Evolutionary conservation across 768 basidiomycete genomes (phyloP), one percentile per base, ranked within the genome.

Genomic region (Boletus insuetus): DNA sequence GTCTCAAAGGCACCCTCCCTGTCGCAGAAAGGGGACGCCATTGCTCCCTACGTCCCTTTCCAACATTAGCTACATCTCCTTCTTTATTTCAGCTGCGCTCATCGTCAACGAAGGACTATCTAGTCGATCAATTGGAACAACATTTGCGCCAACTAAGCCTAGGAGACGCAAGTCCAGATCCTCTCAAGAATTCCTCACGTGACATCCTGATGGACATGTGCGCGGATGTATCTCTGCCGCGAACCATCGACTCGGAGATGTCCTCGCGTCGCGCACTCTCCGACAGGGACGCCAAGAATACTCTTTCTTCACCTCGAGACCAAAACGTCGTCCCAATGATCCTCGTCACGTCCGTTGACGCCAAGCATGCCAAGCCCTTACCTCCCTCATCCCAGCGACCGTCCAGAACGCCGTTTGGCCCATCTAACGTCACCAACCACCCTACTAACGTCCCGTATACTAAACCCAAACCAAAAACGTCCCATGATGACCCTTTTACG

Each of bases 341-440:
- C 45, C 35, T 68, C 17, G 42, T 68, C 52, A 69, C 66, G 2
- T 68, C 66, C 38, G 67, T 56, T 22, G 65, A 56, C 14, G 64
- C 66, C 32, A 62, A 67, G 10, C 55, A 64, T n/a, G 40, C 58
- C 0, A 69, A 54, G 49, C 64, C 62, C 4, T 52, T 67, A 12
- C 65, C 56, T 10, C 46, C 38, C 1, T 69, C 64, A 0, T 17
- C 45, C 16, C 47, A 19, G 6, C 64, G 51, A 9, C 44, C 51
- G 13, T 51, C 55, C 10, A 58, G 53, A 40, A 46, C 55, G 19
- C 66, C 64, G 7, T 41, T 67, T 19, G 22, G 58, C 20, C 41
- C 45, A 6, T 58, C 58, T 22, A 55, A 59, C 43, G 14, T 53
- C 37, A 14, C 29, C 22, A 50, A 69, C 6, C 46, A 26, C 4